Evolutionary conservation across 805 yeast genomes (phyloP).

Genomic region (Pichia phayaonensis): DNA sequence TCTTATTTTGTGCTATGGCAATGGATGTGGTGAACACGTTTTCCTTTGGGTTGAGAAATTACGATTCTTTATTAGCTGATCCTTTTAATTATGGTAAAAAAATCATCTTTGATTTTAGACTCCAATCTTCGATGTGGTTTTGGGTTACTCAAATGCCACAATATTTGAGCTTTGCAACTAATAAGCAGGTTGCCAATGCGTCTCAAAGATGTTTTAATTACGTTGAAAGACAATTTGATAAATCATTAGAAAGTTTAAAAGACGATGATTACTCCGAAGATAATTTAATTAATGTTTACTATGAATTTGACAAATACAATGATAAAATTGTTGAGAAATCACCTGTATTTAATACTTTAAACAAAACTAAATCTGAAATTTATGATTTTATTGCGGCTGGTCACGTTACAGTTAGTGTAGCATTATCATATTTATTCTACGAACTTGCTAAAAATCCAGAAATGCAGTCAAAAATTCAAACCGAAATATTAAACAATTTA

Average conservation of each 20-base stretch:
- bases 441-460: conserved; percentile 44
- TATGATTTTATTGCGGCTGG: conserved; percentile 72
- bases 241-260: conserved; percentile 13
- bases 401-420: conserved; percentile 65
- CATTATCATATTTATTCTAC: conserved; percentile 50
- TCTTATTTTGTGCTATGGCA: conserved; percentile 59
- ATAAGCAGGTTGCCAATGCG: conserved; percentile 31
- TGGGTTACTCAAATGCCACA: conserved; percentile 57
- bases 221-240: conserved; percentile 29
- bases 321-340: conserved; percentile 6
- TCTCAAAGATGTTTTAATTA: conserved; percentile 37
- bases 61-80: conserved; percentile 38
- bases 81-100: conserved; percentile 32
- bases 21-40: conserved; percentile 62
- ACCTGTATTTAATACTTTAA: conserved; percentile 10
- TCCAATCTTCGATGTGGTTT: conserved; percentile 53
- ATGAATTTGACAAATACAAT: neutral
- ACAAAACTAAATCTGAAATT: conserved; percentile 36
- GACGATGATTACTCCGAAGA: conserved; percentile 11
- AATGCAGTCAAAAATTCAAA: conserved; percentile 39
- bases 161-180: conserved; percentile 22
- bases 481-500: conserved; percentile 32
- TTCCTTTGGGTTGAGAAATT: conserved; percentile 45
- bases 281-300: conserved; percentile 21
- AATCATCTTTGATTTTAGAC: conserved; percentile 37